These are phyloP conservation scores for Umbilicus rupestris DNA, from an alignment of 164 flowering plant species.

Conservation along the genomic window DNA sequence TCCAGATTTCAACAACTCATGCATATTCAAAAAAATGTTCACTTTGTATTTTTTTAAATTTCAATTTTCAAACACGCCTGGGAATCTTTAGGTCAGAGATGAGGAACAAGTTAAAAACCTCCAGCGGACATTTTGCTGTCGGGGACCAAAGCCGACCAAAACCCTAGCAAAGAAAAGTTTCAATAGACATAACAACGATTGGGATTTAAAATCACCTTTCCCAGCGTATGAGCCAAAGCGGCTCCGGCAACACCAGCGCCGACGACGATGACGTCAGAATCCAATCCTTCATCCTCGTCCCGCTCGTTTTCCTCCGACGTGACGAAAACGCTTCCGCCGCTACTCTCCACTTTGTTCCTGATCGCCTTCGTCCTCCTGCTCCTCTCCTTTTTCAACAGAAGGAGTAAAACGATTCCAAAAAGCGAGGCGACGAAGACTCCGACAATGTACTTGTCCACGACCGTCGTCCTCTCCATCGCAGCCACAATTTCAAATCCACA, in stretches of 20 bases:
- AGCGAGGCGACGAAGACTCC: conserved; percentile 14
- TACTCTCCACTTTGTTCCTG: background rate
- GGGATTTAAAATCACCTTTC: conserved; percentile 17
- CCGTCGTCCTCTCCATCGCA: background rate
- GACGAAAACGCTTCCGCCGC: conserved; percentile 10
- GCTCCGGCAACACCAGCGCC: conserved; percentile 39
- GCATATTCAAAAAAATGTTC: too few relatives aligned
- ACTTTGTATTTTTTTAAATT: too few relatives aligned
- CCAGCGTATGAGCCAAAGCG: conserved; percentile 34
- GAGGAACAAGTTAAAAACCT: background rate
- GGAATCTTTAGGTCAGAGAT: background rate
- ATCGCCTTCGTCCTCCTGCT: background rate
- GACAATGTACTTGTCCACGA: conserved; percentile 10
- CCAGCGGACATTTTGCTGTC: too few relatives aligned
- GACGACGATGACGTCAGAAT: conserved; percentile 24
- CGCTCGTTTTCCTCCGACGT: background rate
- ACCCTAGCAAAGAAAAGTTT: background rate
- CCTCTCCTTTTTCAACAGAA: background rate
- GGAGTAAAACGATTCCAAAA: conserved; percentile 9
- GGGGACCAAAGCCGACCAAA: too few relatives aligned
- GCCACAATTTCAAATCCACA: background rate
- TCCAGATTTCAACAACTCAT: too few relatives aligned
- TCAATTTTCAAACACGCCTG: background rate
- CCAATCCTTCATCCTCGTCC: background rate
- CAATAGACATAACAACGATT: background rate